phyloP scores from a whole-genome alignment of 139 green algal species.

The Microglena sp. region DNA sequence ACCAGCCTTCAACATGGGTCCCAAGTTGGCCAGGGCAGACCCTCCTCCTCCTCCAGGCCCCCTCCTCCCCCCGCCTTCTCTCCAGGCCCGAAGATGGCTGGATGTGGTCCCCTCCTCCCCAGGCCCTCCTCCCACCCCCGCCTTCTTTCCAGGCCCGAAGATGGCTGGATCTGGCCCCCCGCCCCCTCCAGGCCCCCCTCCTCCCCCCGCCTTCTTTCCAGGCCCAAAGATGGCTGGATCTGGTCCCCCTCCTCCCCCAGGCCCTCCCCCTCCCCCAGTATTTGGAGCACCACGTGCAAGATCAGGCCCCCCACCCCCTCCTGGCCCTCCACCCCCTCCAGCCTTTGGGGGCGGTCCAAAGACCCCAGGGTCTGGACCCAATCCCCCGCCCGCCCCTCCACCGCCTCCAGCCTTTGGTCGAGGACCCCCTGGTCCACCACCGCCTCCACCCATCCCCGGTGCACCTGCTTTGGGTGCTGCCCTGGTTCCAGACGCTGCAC shows the following conservation, averaged over 20 bases:
- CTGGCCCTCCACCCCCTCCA: not conserved
- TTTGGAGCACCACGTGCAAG: not conserved
- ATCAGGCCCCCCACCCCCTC: not conserved
- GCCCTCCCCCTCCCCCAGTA: not conserved
- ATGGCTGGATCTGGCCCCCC: not conserved
- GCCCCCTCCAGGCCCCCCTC: constrained; percentile 5
- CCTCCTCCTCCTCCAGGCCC: not conserved
- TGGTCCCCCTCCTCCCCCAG: not conserved
- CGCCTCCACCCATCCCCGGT: not conserved
- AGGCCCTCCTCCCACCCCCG: constrained; percentile 1
- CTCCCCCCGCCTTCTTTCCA: not conserved
- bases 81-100: too few relatives aligned
- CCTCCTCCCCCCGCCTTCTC: too few relatives aligned
- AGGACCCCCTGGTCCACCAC: constrained; percentile 16
- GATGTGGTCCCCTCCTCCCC: not conserved
- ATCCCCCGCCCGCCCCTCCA: not conserved
- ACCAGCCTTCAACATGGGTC: not conserved
- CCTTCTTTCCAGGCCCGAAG: not conserved
- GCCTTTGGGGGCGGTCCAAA: too few relatives aligned
- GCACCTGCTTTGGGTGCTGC: not conserved
- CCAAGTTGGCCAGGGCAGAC: not conserved
- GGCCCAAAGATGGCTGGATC: not conserved
- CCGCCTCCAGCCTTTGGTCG: constrained; percentile 1
- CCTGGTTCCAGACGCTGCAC: not conserved
- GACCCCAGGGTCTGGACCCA: too few relatives aligned